Percentiles rank a stretch among this genome's conserved stretches.
Evolutionary conservation across 2,329 filamentous ascomycete species (phyloP).

Genomic region (Penicillium sp.): DNA sequence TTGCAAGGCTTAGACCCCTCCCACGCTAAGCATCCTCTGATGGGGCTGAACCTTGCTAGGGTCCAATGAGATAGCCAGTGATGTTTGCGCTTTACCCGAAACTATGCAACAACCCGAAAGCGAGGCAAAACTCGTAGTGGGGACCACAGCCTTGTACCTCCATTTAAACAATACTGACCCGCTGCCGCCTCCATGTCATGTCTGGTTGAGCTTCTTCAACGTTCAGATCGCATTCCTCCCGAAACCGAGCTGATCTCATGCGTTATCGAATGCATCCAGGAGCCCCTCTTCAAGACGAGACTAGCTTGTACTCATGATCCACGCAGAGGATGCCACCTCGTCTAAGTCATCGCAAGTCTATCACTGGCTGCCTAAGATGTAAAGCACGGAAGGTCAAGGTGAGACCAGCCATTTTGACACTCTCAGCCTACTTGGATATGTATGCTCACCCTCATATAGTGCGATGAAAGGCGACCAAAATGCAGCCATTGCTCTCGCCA

Average conservation of each 20-base stretch:
- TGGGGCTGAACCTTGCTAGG: not conserved
- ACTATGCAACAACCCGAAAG: conserved; percentile 14
- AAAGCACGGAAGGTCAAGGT: conserved; percentile 28
- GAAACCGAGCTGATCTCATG: conserved; percentile 12
- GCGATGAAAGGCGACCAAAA: conserved; percentile 22
- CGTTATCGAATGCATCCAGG: not conserved
- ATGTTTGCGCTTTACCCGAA: conserved; percentile 17
- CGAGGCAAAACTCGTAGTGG: conserved; percentile 9
- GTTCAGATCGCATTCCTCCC: not conserved
- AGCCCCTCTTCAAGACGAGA: not conserved
- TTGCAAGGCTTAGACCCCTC: not conserved
- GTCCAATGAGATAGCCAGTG: not conserved
- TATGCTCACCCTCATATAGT: conserved; percentile 14
- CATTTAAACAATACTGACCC: not conserved
- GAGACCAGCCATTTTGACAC: not conserved
- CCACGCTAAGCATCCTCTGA: not conserved
- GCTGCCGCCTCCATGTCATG: not conserved
- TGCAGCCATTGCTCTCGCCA: conserved; percentile 24
- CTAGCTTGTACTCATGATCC: not conserved
- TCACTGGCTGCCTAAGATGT: conserved; percentile 23
- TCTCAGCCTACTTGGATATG: not conserved
- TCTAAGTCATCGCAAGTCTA: conserved; percentile 25
- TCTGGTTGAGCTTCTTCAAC: not conserved
- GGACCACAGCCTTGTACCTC: conserved; percentile 9
- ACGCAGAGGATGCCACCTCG: conserved; percentile 19